phyloP scores from a whole-genome alignment of 2,329 filamentous ascomycete species.

The Ascochyta koolunga region DNA sequence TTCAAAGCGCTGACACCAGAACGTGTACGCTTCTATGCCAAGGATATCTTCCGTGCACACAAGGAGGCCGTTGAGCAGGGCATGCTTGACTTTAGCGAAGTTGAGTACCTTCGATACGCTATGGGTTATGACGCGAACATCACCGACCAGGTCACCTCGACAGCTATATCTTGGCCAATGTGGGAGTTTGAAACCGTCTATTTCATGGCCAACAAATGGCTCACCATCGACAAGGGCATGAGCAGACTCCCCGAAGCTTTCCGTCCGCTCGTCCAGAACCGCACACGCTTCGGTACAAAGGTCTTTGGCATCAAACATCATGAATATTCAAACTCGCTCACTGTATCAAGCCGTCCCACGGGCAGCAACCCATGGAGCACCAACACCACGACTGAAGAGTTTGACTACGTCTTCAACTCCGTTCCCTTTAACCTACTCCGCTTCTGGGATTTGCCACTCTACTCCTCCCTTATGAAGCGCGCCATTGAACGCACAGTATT shows the following conservation, averaged over 20 bases:
- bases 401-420: slow-evolving; percentile 68
- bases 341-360: slow-evolving; percentile 58
- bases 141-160: slow-evolving; percentile 47
- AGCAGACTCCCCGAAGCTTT: slow-evolving; percentile 65
- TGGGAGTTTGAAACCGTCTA: slow-evolving; percentile 58
- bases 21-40: slow-evolving; percentile 45
- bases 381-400: slow-evolving; percentile 53
- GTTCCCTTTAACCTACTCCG: slow-evolving; percentile 67
- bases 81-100: slow-evolving; percentile 67
- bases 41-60: slow-evolving; percentile 57
- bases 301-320: slow-evolving; percentile 62
- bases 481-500: slow-evolving; percentile 55
- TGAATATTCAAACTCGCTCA: slow-evolving; percentile 56
- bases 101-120: slow-evolving; percentile 63
- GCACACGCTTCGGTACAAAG: slow-evolving; percentile 60
- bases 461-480: slow-evolving; percentile 53
- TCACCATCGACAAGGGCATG: slow-evolving; percentile 65
- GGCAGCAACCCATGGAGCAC: slow-evolving; percentile 47
- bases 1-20: slow-evolving; percentile 19
- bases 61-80: slow-evolving; percentile 57
- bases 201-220: slow-evolving; percentile 62
- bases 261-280: slow-evolving; percentile 61
- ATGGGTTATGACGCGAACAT: slow-evolving; percentile 62
- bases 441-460: slow-evolving; percentile 61
- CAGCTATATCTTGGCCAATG: slow-evolving; percentile 53